Evolutionary conservation across 495 filamentous ascomycete species (phyloP), one percentile per base, ranked within the genome.

Genomic region (Chaetomium fimeti): DNA sequence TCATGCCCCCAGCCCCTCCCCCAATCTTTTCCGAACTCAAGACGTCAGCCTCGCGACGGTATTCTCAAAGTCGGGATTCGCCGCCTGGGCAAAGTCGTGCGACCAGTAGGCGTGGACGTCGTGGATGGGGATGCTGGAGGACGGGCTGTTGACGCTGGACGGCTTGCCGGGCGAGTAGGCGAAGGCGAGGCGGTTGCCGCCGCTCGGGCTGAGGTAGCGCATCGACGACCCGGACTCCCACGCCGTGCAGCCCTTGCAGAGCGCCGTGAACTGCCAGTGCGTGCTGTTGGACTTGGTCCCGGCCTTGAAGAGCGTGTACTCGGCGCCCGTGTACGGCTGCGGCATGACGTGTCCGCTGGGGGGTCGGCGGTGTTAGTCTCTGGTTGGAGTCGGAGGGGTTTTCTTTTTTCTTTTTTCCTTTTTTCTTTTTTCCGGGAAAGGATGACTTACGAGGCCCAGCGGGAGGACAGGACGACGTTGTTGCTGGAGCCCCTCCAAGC

Each of bases 181-280:
- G 64, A 80, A 79, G 22, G 79, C 79, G 20, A 82, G 69, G 18
- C 77, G 72, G 69, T 79, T 79, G 57, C 55, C 65, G 27, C 74
- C 78, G 8, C 62, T 61, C 18, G 77, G 72, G 68, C 68, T 73
- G 28, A 81, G 67, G 27, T 63, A 71, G 43, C 73, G 74, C 16
- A 47, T 69, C 8, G 55, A 72, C 25, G 67, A 66, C 45, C 48
- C 54, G 15, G 62, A 68, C 18, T 62, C 65, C 66, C 73, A 82
- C 27, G 68, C 61, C 18, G 76, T 77, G 72, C 78, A 80, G 9
- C 79, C 79, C 22, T 67, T 70, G 68, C 78, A 81, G 51, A 74
- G 72, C 28, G 75, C 74, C 5, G 77, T 79, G 60, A 77, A 63
- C 49, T 81, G 78, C 78, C 77, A 81, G 65, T 81, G 79, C 1